Percentiles rank a stretch among this genome's conserved stretches.
These are phyloP conservation scores for Crucibulum parvulum DNA, from an alignment of 1,284 basidiomycete genomes.

Conservation along the genomic window DNA sequence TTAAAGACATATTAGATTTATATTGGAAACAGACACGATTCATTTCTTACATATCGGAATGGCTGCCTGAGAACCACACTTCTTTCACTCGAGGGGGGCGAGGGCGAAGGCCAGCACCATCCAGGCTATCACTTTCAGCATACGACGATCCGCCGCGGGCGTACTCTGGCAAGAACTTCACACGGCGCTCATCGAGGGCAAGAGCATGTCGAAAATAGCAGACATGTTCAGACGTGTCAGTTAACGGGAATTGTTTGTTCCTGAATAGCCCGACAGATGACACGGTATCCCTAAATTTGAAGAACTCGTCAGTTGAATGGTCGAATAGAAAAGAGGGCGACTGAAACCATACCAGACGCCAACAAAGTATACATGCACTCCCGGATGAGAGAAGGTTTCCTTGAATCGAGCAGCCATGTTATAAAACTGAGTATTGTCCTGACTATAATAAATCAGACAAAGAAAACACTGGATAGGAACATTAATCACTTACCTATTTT, in stretches of 20 bases:
- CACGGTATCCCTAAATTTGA: constrained; percentile 43
- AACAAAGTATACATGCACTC: constrained; percentile 43
- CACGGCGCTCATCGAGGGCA: constrained; percentile 41
- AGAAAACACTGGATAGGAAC: no score
- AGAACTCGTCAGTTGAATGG: no score
- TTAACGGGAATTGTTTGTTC: constrained; percentile 8
- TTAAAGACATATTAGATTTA: neutral
- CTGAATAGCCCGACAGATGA: constrained; percentile 12
- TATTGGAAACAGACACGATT: constrained; percentile 1
- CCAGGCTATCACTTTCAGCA: neutral
- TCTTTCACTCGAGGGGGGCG: constrained; percentile 20
- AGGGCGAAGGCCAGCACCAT: neutral
- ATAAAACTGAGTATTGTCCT: no score
- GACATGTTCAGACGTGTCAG: constrained; percentile 23
- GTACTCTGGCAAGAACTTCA: constrained; percentile 51
- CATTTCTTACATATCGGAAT: constrained; percentile 23
- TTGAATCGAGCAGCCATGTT: constrained; percentile 35
- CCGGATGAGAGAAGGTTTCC: constrained; percentile 37
- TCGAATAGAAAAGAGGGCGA: no score
- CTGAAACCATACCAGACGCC: constrained; percentile 41
- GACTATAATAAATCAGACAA: no score
- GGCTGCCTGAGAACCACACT: constrained; percentile 27
- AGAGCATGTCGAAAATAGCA: constrained; percentile 48
- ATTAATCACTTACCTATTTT: no score
- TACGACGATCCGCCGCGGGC: constrained; percentile 7